phyloP scores from a whole-genome alignment of 148 eudicot genomes.

The Amaranthus hypochondriacus region DNA sequence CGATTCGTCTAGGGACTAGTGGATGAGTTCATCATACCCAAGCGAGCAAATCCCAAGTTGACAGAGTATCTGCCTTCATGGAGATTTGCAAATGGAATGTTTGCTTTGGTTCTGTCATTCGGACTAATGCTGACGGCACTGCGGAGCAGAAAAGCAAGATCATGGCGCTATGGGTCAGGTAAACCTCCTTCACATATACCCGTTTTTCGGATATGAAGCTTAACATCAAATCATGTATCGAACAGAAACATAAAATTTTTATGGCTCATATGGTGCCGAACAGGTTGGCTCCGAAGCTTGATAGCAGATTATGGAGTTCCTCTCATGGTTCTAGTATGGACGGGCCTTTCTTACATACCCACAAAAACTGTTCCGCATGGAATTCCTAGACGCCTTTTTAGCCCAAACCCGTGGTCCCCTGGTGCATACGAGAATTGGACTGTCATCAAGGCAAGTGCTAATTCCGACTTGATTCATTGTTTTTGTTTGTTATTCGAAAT shows the following conservation, averaged over 20 bases:
- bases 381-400: conserved; percentile 77
- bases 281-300: conserved; percentile 81
- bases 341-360: conserved; percentile 76
- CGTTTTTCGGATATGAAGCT: too few relatives aligned
- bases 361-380: conserved; percentile 66
- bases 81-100: conserved; percentile 97
- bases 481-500: neutral
- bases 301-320: conserved; percentile 95
- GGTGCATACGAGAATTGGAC: conserved; percentile 93
- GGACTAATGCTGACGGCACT: conserved; percentile 76
- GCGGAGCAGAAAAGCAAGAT: conserved; percentile 81
- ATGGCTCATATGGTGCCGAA: conserved; percentile 1
- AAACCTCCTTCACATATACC: conserved; percentile 8
- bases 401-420: conserved; percentile 97
- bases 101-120: conserved; percentile 83
- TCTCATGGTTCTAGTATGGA: conserved; percentile 86
- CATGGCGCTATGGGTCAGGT: conserved; percentile 95
- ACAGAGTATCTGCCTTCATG: conserved; percentile 60
- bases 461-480: neutral
- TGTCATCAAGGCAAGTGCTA: conserved; percentile 54
- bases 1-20: conserved; percentile 54
- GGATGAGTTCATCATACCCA: conserved; percentile 73
- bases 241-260: neutral
- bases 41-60: conserved; percentile 42
- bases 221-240: neutral